A percentile compares a stretch with the other conserved stretches of the same genome.
Conservation (phyloP, 352 stramenopile species). For the Phytophthora foliorum region DNA sequence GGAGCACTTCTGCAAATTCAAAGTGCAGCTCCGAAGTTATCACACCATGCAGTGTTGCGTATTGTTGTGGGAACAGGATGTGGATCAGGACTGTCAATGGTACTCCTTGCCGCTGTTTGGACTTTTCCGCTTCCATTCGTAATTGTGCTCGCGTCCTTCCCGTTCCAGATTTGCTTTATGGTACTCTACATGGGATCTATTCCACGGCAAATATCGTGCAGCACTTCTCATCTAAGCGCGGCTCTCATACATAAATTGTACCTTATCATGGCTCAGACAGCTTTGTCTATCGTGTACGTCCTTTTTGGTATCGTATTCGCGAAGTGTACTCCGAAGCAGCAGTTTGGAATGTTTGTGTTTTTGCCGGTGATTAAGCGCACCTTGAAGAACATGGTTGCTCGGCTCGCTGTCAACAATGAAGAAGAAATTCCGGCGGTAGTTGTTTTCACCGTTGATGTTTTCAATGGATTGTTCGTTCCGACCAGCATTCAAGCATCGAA, state of each 20-base stretch:
- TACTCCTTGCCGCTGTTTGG: not conserved
- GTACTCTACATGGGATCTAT: not conserved
- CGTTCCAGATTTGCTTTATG: not conserved
- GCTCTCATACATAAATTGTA: slow-evolving; percentile 4
- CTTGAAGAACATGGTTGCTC: slow-evolving; percentile 19
- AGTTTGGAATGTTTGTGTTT: slow-evolving; percentile 9
- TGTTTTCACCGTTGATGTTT: slow-evolving; percentile 26
- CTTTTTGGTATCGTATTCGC: slow-evolving; percentile 16
- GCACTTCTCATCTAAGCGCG: not conserved
- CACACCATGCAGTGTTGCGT: not conserved
- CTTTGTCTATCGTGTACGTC: slow-evolving; percentile 11
- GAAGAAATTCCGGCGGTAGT: slow-evolving; percentile 22
- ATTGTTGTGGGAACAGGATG: slow-evolving; percentile 1
- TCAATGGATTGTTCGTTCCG: slow-evolving; percentile 19
- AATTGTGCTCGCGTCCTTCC: not conserved
- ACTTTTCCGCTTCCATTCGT: slow-evolving; percentile 3
- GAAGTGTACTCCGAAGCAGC: not conserved
- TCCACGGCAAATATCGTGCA: not conserved
- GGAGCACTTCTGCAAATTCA: slow-evolving; percentile 7
- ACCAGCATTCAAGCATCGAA: slow-evolving; percentile 14
- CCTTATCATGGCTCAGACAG: slow-evolving; percentile 12
- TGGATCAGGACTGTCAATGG: not conserved
- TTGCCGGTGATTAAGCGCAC: slow-evolving; percentile 10
- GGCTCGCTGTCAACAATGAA: not conserved
- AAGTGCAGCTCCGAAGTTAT: not conserved